Evolutionary conservation across 192 early-diverging fungal genomes (phyloP).

Genomic region (Helicostylum pulchrum): DNA sequence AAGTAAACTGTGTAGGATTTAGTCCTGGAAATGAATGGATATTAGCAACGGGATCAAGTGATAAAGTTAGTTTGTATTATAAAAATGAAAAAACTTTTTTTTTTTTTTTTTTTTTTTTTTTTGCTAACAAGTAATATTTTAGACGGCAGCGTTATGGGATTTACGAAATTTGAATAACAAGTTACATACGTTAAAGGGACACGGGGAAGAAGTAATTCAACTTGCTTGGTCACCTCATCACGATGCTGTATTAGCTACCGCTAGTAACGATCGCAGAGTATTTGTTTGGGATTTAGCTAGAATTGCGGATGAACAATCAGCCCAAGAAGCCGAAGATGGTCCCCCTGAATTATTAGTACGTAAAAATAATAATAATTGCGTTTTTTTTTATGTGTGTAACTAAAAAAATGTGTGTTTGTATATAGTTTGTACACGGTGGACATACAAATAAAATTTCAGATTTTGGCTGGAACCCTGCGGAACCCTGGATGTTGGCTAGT

Average conservation of each 20-base stretch:
- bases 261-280: constrained; percentile 83
- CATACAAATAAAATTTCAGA: constrained; percentile 97
- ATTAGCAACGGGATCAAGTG: constrained; percentile 90
- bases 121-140: too few relatives aligned
- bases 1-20: constrained; percentile 95
- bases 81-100: neutral
- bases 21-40: constrained; percentile 88
- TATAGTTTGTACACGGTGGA: constrained; percentile 94
- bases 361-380: too few relatives aligned
- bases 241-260: constrained; percentile 89
- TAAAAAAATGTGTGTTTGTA: too few relatives aligned
- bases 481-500: constrained; percentile 91
- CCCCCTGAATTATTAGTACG: constrained; percentile 90
- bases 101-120: too few relatives aligned
- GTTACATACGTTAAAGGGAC: constrained; percentile 84
- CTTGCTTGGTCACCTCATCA: constrained; percentile 92
- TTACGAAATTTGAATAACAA: constrained; percentile 84
- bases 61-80: constrained; percentile 54
- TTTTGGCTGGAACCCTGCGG: constrained; percentile 91
- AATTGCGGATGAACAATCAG: constrained; percentile 91
- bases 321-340: constrained; percentile 96
- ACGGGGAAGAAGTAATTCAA: constrained; percentile 91
- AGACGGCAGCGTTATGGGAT: constrained; percentile 95
- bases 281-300: constrained; percentile 93
- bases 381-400: too few relatives aligned